Percentiles rank a stretch among this genome's conserved stretches.
These are phyloP conservation scores for Blastomyces silverae DNA, from an alignment of 2,329 filamentous ascomycete species.

Conservation along the genomic window DNA sequence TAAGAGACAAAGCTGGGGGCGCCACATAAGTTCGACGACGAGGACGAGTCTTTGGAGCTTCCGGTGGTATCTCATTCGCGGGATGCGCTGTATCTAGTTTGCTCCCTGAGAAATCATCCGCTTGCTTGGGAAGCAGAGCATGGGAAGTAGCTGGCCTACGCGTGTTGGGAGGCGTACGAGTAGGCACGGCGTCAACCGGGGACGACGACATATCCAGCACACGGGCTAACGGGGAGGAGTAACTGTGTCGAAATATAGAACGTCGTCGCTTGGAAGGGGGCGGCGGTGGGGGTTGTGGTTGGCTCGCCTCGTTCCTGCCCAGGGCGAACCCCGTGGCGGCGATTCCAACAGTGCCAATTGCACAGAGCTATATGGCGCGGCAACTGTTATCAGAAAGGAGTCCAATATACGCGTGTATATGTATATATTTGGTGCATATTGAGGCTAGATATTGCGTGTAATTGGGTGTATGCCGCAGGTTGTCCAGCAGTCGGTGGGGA, in stretches of 20 bases:
- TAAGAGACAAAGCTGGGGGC: constrained; percentile 23
- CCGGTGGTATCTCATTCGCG: constrained; percentile 21
- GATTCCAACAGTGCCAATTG: constrained; percentile 56
- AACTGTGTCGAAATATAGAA: constrained; percentile 15
- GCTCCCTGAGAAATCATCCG: background rate
- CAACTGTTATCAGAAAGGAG: constrained; percentile 11
- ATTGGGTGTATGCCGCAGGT: background rate
- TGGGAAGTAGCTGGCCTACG: constrained; percentile 10
- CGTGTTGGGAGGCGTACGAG: background rate
- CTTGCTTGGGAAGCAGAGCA: background rate
- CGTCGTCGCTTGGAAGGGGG: constrained; percentile 14
- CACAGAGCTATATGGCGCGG: constrained; percentile 50
- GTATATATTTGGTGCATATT: background rate
- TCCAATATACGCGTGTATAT: constrained; percentile 5
- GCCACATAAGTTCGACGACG: constrained; percentile 36
- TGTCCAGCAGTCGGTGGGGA: no score
- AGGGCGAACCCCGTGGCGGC: constrained; percentile 54
- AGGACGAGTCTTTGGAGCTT: constrained; percentile 25
- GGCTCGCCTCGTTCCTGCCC: constrained; percentile 44
- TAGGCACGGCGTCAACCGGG: constrained; percentile 17
- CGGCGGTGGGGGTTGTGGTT: constrained; percentile 15
- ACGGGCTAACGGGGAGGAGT: constrained; percentile 11
- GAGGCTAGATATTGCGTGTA: background rate
- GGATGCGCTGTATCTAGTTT: background rate
- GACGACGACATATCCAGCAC: constrained; percentile 16